Percentiles rank a stretch among this genome's conserved stretches.
These are phyloP conservation scores for Aspergillus avenaceus DNA, from an alignment of 495 filamentous ascomycete species.

Conservation along the genomic window DNA sequence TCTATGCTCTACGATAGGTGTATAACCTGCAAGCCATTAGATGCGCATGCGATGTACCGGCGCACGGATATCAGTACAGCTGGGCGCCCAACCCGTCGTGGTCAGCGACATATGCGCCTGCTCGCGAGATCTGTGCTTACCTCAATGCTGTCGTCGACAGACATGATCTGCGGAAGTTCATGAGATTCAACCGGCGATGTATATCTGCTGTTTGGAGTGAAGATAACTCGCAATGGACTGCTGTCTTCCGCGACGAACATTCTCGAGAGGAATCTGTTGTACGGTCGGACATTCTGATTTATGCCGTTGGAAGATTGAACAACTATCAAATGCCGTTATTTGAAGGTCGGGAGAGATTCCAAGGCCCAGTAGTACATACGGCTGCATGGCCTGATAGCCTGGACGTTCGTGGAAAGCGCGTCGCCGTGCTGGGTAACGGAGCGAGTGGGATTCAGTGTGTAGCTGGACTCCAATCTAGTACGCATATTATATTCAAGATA, in stretches of 20 bases:
- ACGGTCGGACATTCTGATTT: constrained; percentile 7
- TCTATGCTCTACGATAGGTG: too few species aligned
- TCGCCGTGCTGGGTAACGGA: constrained; percentile 20
- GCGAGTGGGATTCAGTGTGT: constrained; percentile 15
- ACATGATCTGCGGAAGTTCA: constrained; percentile 6
- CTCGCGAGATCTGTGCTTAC: constrained; percentile 11
- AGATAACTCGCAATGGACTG: not conserved
- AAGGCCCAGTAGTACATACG: constrained; percentile 12
- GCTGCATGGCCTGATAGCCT: constrained; percentile 13
- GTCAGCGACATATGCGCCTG: constrained; percentile 11
- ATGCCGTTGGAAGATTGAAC: constrained; percentile 11
- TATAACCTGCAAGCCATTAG: too few species aligned
- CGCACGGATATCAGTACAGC: constrained; percentile 15
- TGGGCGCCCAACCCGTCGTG: constrained; percentile 14
- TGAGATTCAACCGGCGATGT: not conserved
- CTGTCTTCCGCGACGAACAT: not conserved
- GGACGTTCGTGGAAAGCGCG: constrained; percentile 1
- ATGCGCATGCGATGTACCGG: constrained; percentile 15
- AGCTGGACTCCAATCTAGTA: constrained; percentile 11
- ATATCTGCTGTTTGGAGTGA: constrained; percentile 6
- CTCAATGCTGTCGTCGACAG: constrained; percentile 3
- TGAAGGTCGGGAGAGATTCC: constrained; percentile 1
- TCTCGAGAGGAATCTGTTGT: not conserved
- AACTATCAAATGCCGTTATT: constrained; percentile 9
- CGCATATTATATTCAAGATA: not conserved